phyloP scores from a whole-genome alignment of 257 asterid genomes.

The Ligustrum vulgare region DNA sequence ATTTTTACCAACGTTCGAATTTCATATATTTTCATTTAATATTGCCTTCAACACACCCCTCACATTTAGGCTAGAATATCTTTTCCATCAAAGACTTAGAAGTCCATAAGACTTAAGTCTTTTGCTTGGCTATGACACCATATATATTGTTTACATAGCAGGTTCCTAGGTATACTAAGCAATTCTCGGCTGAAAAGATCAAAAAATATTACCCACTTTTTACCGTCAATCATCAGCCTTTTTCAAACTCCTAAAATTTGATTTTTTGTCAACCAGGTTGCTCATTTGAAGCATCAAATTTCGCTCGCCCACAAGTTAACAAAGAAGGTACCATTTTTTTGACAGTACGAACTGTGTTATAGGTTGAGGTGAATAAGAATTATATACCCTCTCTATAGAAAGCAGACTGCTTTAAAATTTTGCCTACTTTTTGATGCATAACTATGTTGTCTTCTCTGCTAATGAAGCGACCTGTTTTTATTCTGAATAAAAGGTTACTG shows the following conservation, averaged over 20 bases:
- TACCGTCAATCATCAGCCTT: neutral
- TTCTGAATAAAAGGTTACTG: slow-evolving; percentile 49
- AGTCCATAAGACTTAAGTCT: neutral
- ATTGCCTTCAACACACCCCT: neutral
- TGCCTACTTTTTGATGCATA: neutral
- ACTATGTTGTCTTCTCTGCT: neutral
- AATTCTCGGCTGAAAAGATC: neutral
- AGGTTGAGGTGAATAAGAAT: neutral
- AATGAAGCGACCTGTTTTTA: slow-evolving; percentile 13
- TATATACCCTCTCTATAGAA: neutral
- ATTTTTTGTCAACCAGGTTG: slow-evolving; percentile 47
- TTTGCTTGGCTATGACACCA: neutral
- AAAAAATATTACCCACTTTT: neutral
- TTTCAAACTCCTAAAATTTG: neutral
- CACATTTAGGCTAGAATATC: neutral
- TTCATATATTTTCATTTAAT: neutral
- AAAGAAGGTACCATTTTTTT: slow-evolving; percentile 46
- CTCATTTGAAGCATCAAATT: slow-evolving; percentile 68
- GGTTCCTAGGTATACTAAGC: neutral
- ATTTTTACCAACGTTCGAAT: neutral
- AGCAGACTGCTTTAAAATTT: neutral
- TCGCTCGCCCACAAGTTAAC: slow-evolving; percentile 58
- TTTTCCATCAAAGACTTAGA: too few relatives aligned
- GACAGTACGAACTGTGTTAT: neutral
- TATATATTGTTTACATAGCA: neutral